Evolutionary conservation across 257 asterid genomes (phyloP).

Genomic region (Plantago ovata): DNA sequence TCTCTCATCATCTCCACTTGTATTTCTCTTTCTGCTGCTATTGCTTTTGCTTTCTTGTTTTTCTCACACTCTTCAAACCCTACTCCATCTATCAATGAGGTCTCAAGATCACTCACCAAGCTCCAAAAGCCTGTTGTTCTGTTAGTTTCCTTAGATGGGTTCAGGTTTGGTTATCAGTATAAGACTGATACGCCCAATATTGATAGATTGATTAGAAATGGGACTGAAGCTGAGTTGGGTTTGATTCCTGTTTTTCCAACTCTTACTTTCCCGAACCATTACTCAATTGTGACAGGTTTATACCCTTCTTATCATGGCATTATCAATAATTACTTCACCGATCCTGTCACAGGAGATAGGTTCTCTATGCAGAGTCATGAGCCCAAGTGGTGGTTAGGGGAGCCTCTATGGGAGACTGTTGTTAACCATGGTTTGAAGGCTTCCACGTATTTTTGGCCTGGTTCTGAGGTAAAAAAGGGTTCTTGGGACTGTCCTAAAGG

Average conservation of each 20-base stretch:
- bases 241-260: slow-evolving; percentile 75
- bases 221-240: slow-evolving; percentile 73
- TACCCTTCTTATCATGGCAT: slow-evolving; percentile 82
- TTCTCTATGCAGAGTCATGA: slow-evolving; percentile 60
- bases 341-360: slow-evolving; percentile 43
- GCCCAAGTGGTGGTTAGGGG: slow-evolving; percentile 82
- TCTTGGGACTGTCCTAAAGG: slow-evolving; percentile 54
- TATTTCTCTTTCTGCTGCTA: slow-evolving; percentile 49
- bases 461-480: slow-evolving; percentile 69
- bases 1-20: slow-evolving; percentile 45
- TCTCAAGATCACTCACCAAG: slow-evolving; percentile 43
- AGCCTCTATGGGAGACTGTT: slow-evolving; percentile 79
- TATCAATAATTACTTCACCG: slow-evolving; percentile 53
- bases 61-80: slow-evolving; percentile 15
- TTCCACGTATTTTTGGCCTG: slow-evolving; percentile 70
- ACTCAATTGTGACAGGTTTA: slow-evolving; percentile 72
- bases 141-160: slow-evolving; percentile 63
- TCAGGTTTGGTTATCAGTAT: slow-evolving; percentile 73
- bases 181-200: slow-evolving; percentile 57
- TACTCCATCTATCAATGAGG: slow-evolving; percentile 12
- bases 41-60: slow-evolving; percentile 46
- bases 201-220: slow-evolving; percentile 41
- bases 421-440: slow-evolving; percentile 56
- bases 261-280: slow-evolving; percentile 71
- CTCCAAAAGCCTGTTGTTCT: slow-evolving; percentile 60